Conservation (phyloP, 768 basidiomycete species). For the Tricholoma bakamatsutake region DNA sequence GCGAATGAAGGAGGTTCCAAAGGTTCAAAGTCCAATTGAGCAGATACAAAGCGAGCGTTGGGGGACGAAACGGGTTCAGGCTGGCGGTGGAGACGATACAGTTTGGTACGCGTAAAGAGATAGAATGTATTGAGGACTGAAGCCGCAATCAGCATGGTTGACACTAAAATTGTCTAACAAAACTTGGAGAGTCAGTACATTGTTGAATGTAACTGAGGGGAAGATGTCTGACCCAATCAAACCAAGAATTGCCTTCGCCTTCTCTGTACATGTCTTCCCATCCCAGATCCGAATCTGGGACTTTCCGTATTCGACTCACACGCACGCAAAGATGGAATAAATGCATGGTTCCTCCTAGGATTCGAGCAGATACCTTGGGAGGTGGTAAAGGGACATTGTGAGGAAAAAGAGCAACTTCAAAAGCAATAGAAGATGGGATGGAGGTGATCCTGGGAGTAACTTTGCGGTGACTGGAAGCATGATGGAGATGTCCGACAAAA, state of each 20-base stretch:
- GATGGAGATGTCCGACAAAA: conserved; percentile 5
- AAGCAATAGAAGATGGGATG: conserved; percentile 67
- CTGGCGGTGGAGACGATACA: conserved; percentile 63
- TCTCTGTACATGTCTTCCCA: conserved; percentile 80
- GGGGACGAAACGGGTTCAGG: conserved; percentile 64
- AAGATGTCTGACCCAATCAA: conserved; percentile 62
- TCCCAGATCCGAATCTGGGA: conserved; percentile 62
- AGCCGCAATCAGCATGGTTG: conserved; percentile 45
- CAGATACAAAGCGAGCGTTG: conserved; percentile 61
- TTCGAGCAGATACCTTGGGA: conserved; percentile 57
- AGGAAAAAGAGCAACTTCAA: conserved; percentile 80
- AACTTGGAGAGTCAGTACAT: neutral
- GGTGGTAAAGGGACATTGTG: conserved; percentile 71
- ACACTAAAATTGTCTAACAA: conserved; percentile 58
- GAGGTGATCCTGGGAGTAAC: conserved; percentile 42
- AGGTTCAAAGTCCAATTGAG: conserved; percentile 41
- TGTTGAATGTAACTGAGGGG: conserved; percentile 6
- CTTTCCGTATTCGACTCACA: conserved; percentile 46
- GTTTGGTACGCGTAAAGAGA: conserved; percentile 61
- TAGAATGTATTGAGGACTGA: conserved; percentile 59
- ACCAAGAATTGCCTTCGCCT: conserved; percentile 59
- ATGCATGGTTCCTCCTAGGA: conserved; percentile 62
- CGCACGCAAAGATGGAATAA: conserved; percentile 62
- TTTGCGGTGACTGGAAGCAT: neutral
- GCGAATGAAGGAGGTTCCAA: conserved; percentile 38